Evolutionary conservation across 2,329 filamentous ascomycete species (phyloP).

Genomic region (Colletotrichum eremochloae): DNA sequence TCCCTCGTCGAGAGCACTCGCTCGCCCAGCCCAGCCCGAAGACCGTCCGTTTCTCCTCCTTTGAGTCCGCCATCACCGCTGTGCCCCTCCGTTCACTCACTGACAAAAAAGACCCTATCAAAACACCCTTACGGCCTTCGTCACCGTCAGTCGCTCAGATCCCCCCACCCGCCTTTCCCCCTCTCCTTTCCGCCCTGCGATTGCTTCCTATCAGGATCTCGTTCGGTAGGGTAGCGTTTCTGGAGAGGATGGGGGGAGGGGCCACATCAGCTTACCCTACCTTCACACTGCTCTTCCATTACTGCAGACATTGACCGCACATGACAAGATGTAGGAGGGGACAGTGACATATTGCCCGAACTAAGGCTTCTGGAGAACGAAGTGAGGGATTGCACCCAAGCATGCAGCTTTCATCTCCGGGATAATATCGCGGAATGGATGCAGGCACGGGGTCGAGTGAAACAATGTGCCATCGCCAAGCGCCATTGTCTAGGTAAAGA

Average conservation of each 20-base stretch:
- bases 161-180: background rate
- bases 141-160: conserved; percentile 39
- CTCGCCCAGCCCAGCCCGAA: background rate
- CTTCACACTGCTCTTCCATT: conserved; percentile 5
- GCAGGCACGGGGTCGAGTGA: conserved; percentile 36
- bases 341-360: background rate
- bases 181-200: conserved; percentile 15
- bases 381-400: conserved; percentile 11
- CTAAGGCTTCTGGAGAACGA: background rate
- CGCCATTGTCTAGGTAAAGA: conserved; percentile 22
- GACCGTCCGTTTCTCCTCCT: background rate
- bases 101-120: background rate
- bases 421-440: conserved; percentile 28
- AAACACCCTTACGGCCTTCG: background rate
- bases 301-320: conserved; percentile 15
- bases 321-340: background rate
- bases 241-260: background rate
- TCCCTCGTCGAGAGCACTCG: background rate
- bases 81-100: background rate
- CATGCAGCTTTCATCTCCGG: conserved; percentile 34
- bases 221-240: conserved; percentile 7
- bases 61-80: background rate
- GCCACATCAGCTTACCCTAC: conserved; percentile 12
- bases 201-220: conserved; percentile 9
- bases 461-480: conserved; percentile 27